Evolutionary conservation across 2,329 filamentous ascomycete genomes (phyloP), one percentile per base, ranked within the genome.

Genomic region (Ceratocystis cubensis): DNA sequence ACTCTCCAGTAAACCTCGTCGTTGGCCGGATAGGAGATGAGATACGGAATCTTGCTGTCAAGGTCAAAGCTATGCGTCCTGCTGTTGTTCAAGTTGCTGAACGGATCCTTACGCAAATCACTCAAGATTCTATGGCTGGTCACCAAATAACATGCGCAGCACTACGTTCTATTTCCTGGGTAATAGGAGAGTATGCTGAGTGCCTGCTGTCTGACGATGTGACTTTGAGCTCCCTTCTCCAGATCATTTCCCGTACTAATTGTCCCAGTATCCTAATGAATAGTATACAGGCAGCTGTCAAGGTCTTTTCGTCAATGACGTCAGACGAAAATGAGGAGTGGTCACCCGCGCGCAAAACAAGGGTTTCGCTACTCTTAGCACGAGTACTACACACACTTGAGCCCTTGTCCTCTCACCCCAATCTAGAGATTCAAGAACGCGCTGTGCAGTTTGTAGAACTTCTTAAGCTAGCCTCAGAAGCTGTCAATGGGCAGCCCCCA

Each of bases 361-460:
- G 85, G 69, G 84, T 88, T 44, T 85, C 88, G 7, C 81, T 97
- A 2, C 79, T 96, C 28, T 85, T 96, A 76, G 88, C 89, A 33
- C 85, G 91, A 1, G 85, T 96, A 5, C 83, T 96, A 22, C 84
- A 94, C 73, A 88, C 89, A 61, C 78, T 96, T 25, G 92, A 97
- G 71, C 84, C 86, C 0, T 76, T 97, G 17, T 85, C 86, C 0
- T 80, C 87, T 50, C 91, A 97, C 74, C 92, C 93, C 0, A 90
- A 86, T 71, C 80, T 99, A 1, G 94, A 99, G 73, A 91, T 99
- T 2, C 94, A 99, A 76, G 94, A 97, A 75, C 85, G 94, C 66
- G 88, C 92, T 2, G 92, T 96, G 1, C 92, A 96, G 73, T 95
- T 96, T 71, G 82, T 91, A 0, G 94, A 99, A 73, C 80, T 97